These are phyloP conservation scores for Penicillium samsonianum DNA, from an alignment of 495 filamentous ascomycete genomes.

Conservation along the genomic window DNA sequence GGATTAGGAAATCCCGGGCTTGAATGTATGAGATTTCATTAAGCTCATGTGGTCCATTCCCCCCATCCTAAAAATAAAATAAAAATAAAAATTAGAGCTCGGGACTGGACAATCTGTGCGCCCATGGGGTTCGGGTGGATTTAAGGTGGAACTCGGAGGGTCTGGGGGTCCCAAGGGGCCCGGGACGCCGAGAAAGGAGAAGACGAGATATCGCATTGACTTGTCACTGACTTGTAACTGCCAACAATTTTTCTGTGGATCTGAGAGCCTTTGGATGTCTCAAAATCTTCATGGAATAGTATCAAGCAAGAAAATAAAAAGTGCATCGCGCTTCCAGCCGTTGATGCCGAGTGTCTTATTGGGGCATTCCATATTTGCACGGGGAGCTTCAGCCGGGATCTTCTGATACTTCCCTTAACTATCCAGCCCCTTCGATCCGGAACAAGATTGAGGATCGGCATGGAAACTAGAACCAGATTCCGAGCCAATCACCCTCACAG, in stretches of 20 bases:
- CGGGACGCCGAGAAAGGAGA: constrained; percentile 12
- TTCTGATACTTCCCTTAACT: not conserved
- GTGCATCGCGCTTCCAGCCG: not conserved
- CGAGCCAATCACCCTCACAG: not conserved
- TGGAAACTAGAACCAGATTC: not conserved
- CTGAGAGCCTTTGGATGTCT: not conserved
- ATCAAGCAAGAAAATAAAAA: not conserved
- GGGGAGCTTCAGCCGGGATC: constrained; percentile 5
- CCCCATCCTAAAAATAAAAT: constrained; percentile 10
- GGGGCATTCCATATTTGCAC: constrained; percentile 8
- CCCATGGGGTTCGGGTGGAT: constrained; percentile 5
- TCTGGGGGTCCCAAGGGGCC: not conserved
- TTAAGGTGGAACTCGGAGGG: constrained; percentile 6
- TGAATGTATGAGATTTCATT: constrained; percentile 5
- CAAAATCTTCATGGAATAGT: too few relatives aligned
- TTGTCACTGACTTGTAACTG: not conserved
- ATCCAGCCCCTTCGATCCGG: not conserved
- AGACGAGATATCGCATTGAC: constrained; percentile 5
- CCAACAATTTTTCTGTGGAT: constrained; percentile 1
- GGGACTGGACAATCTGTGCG: constrained; percentile 5
- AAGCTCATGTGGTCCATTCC: constrained; percentile 11
- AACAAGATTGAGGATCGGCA: constrained; percentile 1
- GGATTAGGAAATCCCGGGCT: constrained; percentile 23
- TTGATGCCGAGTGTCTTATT: constrained; percentile 2
- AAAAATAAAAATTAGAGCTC: constrained; percentile 6